A percentile compares a stretch with the other conserved stretches of the same genome.
Evolutionary conservation across 176 grass and related monocot species (phyloP).

Genomic region (Ampelocalamus luodianensis): DNA sequence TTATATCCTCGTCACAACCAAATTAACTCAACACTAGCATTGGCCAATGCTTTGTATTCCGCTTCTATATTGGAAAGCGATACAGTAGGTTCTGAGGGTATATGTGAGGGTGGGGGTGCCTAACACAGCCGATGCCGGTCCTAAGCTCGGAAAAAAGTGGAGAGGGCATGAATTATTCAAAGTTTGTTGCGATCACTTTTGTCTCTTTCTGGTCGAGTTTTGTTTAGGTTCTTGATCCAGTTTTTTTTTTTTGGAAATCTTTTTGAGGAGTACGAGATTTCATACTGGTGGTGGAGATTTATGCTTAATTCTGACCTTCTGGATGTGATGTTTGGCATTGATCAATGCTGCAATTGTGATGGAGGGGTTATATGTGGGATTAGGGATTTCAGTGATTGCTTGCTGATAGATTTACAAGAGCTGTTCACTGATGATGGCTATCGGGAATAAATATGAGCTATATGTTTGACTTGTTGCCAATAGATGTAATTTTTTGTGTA

Average conservation of each 20-base stretch:
- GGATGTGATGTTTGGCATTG: no score
- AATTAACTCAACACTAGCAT: no score
- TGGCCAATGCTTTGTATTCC: no score
- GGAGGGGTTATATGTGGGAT: constrained; percentile 47
- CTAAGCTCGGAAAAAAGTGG: no score
- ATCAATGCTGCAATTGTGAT: constrained; percentile 46
- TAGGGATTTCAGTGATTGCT: constrained; percentile 40
- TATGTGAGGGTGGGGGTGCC: no score
- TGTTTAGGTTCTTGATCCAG: constrained; percentile 48
- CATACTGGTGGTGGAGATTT: constrained; percentile 47
- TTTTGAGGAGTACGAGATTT: constrained; percentile 53
- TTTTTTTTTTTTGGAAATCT: constrained; percentile 43
- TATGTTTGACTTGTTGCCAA: constrained; percentile 34
- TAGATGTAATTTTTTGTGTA: constrained; percentile 49
- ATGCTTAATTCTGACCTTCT: constrained; percentile 50
- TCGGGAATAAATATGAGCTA: background rate
- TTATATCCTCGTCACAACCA: no score
- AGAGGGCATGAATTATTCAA: no score
- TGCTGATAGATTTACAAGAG: constrained; percentile 36
- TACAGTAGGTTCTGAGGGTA: no score
- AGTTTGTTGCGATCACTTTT: constrained; percentile 31
- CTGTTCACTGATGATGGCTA: constrained; percentile 8
- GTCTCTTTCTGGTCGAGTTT: constrained; percentile 18
- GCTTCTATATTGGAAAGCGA: no score
- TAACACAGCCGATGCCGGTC: no score